Conservation (phyloP, 192 early-diverging fungal species). For the Podila horticola region DNA sequence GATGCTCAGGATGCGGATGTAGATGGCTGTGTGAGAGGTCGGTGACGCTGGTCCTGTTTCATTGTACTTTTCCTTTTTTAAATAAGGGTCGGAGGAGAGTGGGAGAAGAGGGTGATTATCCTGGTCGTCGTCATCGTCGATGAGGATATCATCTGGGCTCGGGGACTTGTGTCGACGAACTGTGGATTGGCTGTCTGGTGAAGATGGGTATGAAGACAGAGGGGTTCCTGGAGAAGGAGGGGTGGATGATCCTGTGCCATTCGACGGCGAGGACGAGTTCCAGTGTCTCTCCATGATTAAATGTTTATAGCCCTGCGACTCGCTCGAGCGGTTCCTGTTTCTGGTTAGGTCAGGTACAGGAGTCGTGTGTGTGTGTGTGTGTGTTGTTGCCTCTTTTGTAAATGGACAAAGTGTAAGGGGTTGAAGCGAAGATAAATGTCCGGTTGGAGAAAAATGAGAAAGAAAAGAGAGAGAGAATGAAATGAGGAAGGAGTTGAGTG, state of each 20-base stretch:
- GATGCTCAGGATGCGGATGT: slow-evolving; percentile 36
- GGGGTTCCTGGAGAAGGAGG: not conserved
- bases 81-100: not conserved
- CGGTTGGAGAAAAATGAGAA: not conserved
- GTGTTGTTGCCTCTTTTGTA: too few species aligned
- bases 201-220: not conserved
- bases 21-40: not conserved
- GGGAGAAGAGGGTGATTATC: not conserved
- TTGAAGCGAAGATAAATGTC: too few species aligned
- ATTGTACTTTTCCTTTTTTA: too few species aligned
- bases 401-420: not conserved
- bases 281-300: slow-evolving; percentile 4
- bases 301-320: too few species aligned
- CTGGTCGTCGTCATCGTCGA: too few species aligned
- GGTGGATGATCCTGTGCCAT: not conserved
- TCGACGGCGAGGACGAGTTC: not conserved
- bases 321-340: too few species aligned
- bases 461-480: not conserved
- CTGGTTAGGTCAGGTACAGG: too few species aligned
- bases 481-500: not conserved
- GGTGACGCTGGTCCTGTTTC: not conserved
- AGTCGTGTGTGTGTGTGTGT: too few species aligned
- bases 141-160: too few species aligned
- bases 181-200: not conserved
- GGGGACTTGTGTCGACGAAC: not conserved